A percentile compares a stretch with the other conserved stretches of the same genome.
Conservation (phyloP, 2,329 filamentous ascomycete species). For the Dendryphion nanum region DNA sequence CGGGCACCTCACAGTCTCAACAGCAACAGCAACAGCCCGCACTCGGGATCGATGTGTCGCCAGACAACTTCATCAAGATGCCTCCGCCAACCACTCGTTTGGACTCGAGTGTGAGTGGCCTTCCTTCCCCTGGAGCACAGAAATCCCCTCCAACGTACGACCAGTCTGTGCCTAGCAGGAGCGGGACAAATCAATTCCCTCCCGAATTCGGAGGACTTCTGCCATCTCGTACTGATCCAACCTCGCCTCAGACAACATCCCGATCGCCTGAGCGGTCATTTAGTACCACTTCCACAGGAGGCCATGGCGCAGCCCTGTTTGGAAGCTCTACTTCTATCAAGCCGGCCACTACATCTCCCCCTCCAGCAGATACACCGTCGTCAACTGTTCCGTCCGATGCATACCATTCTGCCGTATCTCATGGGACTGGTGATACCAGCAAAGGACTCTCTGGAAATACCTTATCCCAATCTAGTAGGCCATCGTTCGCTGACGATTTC, state of each 20-base stretch:
- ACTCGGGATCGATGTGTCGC: slow-evolving; percentile 19
- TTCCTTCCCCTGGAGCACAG: slow-evolving; percentile 56
- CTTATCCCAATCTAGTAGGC: slow-evolving; percentile 41
- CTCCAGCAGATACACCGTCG: slow-evolving; percentile 39
- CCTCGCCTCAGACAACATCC: slow-evolving; percentile 29
- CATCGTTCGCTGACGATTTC: slow-evolving; percentile 69
- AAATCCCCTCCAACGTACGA: slow-evolving; percentile 59
- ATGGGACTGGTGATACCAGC: slow-evolving; percentile 33
- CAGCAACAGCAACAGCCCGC: slow-evolving; percentile 23
- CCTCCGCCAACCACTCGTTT: slow-evolving; percentile 36
- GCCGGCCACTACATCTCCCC: slow-evolving; percentile 36
- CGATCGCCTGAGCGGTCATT: slow-evolving; percentile 41
- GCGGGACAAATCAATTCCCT: slow-evolving; percentile 48
- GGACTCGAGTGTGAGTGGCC: slow-evolving; percentile 37
- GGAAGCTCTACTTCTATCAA: slow-evolving; percentile 35
- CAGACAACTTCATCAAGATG: slow-evolving; percentile 29
- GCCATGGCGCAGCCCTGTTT: slow-evolving; percentile 42
- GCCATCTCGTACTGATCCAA: slow-evolving; percentile 55
- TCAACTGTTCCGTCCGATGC: slow-evolving; percentile 43
- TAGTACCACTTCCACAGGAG: slow-evolving; percentile 27
- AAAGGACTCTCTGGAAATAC: slow-evolving; percentile 31
- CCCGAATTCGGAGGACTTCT: slow-evolving; percentile 57
- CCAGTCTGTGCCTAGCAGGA: slow-evolving; percentile 39
- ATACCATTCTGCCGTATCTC: slow-evolving; percentile 43
- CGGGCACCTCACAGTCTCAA: slow-evolving; percentile 21